These are phyloP conservation scores for Suillus decipiens DNA, from an alignment of 768 basidiomycete genomes.

Conservation along the genomic window DNA sequence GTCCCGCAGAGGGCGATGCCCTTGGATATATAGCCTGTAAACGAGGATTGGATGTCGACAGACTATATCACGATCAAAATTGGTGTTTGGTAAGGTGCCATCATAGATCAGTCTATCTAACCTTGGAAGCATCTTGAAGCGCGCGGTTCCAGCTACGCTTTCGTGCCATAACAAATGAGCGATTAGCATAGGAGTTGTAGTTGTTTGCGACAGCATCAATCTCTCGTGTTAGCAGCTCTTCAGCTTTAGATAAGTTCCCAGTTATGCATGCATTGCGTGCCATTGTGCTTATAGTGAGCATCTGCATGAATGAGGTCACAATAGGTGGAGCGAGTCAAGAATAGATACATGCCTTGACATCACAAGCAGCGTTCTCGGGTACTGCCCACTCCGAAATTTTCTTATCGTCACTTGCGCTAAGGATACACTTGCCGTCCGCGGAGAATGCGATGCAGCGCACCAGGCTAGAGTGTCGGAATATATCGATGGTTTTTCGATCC, in stretches of 20 bases:
- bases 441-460: not conserved
- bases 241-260: not conserved
- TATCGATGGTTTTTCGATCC: constrained; percentile 1
- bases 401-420: not conserved
- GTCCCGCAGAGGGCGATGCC: not conserved
- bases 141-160: not conserved
- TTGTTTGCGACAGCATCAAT: not conserved
- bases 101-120: not conserved
- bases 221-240: not conserved
- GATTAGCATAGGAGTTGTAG: not conserved
- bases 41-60: not conserved
- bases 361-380: not conserved
- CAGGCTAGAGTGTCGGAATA: not conserved
- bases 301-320: not conserved
- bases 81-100: not conserved
- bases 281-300: not conserved
- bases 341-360: not conserved
- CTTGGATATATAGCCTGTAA: not conserved
- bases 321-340: not conserved
- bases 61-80: not conserved
- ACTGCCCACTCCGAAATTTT: not conserved
- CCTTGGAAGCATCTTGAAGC: constrained; percentile 1
- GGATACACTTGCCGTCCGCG: not conserved
- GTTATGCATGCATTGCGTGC: constrained; percentile 3
- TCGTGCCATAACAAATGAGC: constrained; percentile 3